Conservation (phyloP, 495 filamentous ascomycete species). For the Ascodesmis nigricans region DNA sequence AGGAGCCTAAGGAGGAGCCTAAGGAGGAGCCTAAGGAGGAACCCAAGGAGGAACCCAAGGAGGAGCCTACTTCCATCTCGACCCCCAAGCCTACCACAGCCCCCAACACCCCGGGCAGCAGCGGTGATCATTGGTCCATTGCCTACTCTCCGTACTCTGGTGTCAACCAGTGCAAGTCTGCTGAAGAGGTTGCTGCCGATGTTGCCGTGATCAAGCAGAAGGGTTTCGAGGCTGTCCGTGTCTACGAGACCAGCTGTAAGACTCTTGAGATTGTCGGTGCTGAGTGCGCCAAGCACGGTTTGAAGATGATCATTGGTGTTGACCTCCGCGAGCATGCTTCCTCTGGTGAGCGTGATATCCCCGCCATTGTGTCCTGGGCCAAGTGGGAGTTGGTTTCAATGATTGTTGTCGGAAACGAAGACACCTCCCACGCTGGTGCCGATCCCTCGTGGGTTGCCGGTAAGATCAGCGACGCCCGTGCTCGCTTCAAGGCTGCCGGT, state of each 20-base stretch:
- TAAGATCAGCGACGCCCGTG: conserved; percentile 37
- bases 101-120: conserved; percentile 18
- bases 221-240: conserved; percentile 62
- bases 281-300: conserved; percentile 35
- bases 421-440: conserved; percentile 47
- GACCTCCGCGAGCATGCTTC: conserved; percentile 45
- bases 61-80: conserved; percentile 4
- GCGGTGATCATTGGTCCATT: conserved; percentile 50
- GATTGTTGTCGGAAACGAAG: conserved; percentile 78
- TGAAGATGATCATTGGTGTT: conserved; percentile 69
- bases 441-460: conserved; percentile 36
- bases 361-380: conserved; percentile 47
- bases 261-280: conserved; percentile 50
- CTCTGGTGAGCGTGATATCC: conserved; percentile 41
- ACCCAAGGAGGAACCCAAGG: neutral
- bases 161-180: conserved; percentile 42
- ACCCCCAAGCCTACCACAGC: conserved; percentile 20
- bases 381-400: conserved; percentile 55
- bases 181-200: conserved; percentile 37
- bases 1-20: neutral
- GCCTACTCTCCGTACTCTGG: conserved; percentile 67
- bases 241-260: conserved; percentile 84
- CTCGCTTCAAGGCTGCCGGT: conserved; percentile 33
- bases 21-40: neutral
- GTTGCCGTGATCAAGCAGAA: conserved; percentile 43